Conservation (phyloP, 192 early-diverging fungal species). For the Coemansia sp. region DNA sequence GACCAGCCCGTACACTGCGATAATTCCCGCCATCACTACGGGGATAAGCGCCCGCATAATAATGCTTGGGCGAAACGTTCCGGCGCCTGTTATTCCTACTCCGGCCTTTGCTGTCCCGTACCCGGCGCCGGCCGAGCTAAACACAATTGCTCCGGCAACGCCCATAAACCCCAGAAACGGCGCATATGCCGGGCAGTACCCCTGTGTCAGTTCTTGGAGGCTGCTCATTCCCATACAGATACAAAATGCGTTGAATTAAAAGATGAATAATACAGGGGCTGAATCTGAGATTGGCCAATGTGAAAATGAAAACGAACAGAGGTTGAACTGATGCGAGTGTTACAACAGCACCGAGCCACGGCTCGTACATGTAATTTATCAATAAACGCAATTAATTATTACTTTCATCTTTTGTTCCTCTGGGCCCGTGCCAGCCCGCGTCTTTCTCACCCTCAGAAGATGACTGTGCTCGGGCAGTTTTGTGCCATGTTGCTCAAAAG, state of each 20-base stretch:
- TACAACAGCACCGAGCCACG: too few species aligned
- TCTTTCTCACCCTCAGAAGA: neutral
- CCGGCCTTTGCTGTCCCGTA: slow-evolving; percentile 98
- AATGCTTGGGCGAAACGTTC: slow-evolving; percentile 90
- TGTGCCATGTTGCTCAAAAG: neutral
- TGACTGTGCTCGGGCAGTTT: neutral
- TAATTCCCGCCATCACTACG: slow-evolving; percentile 99
- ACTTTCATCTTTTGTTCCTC: too few species aligned
- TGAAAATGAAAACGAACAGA: neutral
- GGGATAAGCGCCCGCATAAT: slow-evolving; percentile 89
- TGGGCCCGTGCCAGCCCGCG: too few species aligned
- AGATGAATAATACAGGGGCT: neutral
- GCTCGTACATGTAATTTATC: neutral
- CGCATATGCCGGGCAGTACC: slow-evolving; percentile 53
- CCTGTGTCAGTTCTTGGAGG: slow-evolving; percentile 37
- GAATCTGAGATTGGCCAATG: neutral
- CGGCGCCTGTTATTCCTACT: slow-evolving; percentile 91
- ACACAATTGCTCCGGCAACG: slow-evolving; percentile 59
- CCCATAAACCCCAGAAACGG: slow-evolving; percentile 62
- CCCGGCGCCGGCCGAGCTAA: slow-evolving; percentile 89
- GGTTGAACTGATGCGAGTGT: too few species aligned
- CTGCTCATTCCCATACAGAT: slow-evolving; percentile 15
- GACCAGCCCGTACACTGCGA: slow-evolving; percentile 97
- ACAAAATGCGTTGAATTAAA: slow-evolving; percentile 7
- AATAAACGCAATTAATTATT: neutral